Percentiles rank a stretch among this genome's conserved stretches.
Conservation (phyloP, 2,329 filamentous ascomycete species). For the Lecanicillium sp. region DNA sequence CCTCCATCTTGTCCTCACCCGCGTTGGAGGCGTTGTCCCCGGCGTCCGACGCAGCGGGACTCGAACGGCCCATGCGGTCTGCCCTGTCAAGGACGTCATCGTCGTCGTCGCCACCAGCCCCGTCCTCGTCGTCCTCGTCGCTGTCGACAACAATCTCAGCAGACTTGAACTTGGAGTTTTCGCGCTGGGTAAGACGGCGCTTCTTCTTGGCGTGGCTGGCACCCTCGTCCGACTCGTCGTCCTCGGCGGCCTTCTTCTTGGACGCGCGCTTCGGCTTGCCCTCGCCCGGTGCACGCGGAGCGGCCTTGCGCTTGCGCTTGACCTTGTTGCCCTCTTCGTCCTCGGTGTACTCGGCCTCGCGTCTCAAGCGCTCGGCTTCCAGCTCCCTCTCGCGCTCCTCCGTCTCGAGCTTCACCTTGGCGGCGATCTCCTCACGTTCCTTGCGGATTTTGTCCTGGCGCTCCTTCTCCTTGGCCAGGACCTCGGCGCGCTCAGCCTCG, state of each 20-base stretch:
- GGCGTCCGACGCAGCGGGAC: constrained; percentile 30
- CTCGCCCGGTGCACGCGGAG: constrained; percentile 32
- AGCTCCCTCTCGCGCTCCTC: constrained; percentile 66
- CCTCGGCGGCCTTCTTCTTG: constrained; percentile 40
- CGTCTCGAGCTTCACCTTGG: constrained; percentile 67
- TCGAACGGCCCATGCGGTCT: constrained; percentile 35
- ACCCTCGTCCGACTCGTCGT: constrained; percentile 30
- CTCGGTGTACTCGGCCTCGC: constrained; percentile 71
- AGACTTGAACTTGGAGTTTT: constrained; percentile 71
- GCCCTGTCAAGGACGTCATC: constrained; percentile 40
- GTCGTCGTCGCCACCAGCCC: constrained; percentile 23
- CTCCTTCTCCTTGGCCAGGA: constrained; percentile 64
- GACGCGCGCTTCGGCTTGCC: constrained; percentile 35
- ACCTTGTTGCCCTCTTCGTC: constrained; percentile 76
- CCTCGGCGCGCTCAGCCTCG: constrained; percentile 67
- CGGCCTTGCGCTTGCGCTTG: constrained; percentile 66
- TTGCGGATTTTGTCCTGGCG: constrained; percentile 76
- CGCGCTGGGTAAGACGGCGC: constrained; percentile 46
- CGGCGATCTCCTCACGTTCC: constrained; percentile 75
- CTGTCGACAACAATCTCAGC: constrained; percentile 77
- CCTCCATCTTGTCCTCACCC: constrained; percentile 46
- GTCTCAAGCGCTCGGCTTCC: constrained; percentile 36
- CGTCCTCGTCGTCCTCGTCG: constrained; percentile 49
- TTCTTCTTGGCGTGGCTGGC: constrained; percentile 54
- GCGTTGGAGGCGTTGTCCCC: constrained; percentile 4